phyloP scores from a whole-genome alignment of 805 yeast genomes.

The Barnettozyma sp. region DNA sequence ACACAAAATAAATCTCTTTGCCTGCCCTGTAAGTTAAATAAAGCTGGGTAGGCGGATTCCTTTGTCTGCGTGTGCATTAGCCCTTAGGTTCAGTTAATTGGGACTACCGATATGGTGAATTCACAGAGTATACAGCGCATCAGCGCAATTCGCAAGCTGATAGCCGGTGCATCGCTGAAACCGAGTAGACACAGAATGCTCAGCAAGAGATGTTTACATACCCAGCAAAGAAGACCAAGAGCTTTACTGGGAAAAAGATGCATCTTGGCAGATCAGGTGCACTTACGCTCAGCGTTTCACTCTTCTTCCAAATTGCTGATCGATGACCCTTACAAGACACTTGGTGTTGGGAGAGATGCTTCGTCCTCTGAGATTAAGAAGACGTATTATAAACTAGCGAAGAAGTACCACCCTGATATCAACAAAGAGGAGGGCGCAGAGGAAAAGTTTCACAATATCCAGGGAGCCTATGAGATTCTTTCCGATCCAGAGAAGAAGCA shows the following conservation, averaged over 20 bases:
- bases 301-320: conserved; percentile 26
- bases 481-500: conserved; percentile 78
- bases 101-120: too few species aligned
- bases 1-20: too few species aligned
- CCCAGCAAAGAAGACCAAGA: not conserved
- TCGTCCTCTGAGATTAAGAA: conserved; percentile 83
- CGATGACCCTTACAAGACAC: conserved; percentile 73
- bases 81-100: too few species aligned
- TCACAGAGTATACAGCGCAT: not conserved
- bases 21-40: too few species aligned
- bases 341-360: conserved; percentile 73
- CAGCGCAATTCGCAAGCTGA: not conserved
- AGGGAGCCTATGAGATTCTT: conserved; percentile 88
- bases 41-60: too few species aligned
- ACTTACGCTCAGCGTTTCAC: conserved; percentile 33
- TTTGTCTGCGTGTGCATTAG: too few species aligned
- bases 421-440: conserved; percentile 89
- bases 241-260: too few species aligned
- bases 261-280: too few species aligned
- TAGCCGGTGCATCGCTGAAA: not conserved
- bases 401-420: conserved; percentile 93
- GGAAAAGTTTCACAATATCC: conserved; percentile 83
- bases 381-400: conserved; percentile 89
- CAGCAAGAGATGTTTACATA: not conserved
- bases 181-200: not conserved